phyloP scores from a whole-genome alignment of 306 rosid species.

The Castanospermum australe region DNA sequence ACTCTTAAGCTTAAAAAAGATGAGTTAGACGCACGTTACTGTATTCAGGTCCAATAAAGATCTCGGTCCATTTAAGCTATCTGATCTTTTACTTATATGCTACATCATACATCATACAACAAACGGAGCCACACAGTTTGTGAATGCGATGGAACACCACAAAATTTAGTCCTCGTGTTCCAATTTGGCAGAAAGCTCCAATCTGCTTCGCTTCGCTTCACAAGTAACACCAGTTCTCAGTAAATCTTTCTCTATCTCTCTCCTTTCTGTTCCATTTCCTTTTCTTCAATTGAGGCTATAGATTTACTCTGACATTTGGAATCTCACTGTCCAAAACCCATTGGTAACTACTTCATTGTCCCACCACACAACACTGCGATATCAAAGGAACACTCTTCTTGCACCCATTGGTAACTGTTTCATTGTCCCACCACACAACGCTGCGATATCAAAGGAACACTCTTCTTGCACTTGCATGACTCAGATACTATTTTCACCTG shows the following conservation, averaged over 20 bases:
- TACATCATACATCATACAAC: no score
- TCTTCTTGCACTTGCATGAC: neutral
- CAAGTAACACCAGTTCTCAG: neutral
- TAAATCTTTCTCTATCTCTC: neutral
- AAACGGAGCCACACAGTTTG: no score
- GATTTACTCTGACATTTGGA: constrained; percentile 30
- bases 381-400: neutral
- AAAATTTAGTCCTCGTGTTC: neutral
- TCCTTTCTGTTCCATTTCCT: neutral
- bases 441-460: neutral
- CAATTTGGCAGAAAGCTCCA: neutral
- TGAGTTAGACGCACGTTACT: no score
- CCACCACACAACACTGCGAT: neutral
- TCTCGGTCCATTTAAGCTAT: no score
- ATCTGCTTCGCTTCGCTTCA: neutral
- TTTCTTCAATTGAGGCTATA: neutral
- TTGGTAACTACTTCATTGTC: neutral
- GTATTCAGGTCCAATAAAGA: no score
- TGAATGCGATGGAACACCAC: neutral
- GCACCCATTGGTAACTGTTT: no score
- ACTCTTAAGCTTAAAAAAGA: no score
- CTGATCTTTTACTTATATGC: no score
- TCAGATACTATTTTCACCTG: neutral
- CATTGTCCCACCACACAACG: neutral
- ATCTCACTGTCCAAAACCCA: constrained; percentile 20